These are phyloP conservation scores for Spatholobus suberectus DNA, from an alignment of 306 rosid genomes.

Conservation along the genomic window DNA sequence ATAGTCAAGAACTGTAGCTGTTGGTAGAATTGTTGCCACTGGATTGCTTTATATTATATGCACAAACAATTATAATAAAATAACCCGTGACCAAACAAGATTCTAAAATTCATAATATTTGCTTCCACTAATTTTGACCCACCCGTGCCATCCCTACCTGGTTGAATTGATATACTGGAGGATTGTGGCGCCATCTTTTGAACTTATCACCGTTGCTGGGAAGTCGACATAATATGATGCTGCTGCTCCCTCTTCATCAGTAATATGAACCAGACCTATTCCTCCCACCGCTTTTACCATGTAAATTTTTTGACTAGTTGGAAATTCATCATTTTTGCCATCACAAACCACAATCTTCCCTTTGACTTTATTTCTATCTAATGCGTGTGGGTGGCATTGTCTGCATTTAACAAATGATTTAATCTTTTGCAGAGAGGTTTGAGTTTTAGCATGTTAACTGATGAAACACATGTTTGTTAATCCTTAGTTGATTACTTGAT, in stretches of 20 bases:
- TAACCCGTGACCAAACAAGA: not conserved
- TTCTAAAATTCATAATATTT: not conserved
- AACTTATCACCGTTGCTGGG: conserved; percentile 58
- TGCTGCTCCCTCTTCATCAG: conserved; percentile 35
- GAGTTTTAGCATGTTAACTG: too few relatives aligned
- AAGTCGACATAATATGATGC: conserved; percentile 38
- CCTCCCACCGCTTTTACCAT: conserved; percentile 54
- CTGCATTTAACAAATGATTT: conserved; percentile 43
- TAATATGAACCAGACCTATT: conserved; percentile 58
- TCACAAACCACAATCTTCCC: conserved; percentile 82
- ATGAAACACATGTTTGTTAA: not conserved
- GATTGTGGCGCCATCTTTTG: conserved; percentile 51
- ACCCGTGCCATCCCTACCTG: conserved; percentile 45
- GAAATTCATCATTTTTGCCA: not conserved
- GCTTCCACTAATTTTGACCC: not conserved
- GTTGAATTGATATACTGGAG: conserved; percentile 73
- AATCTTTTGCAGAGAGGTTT: not conserved
- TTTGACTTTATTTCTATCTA: conserved; percentile 54
- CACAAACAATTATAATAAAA: not conserved
- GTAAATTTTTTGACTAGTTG: not conserved
- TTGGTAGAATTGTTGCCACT: conserved; percentile 71
- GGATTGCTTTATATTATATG: conserved; percentile 51
- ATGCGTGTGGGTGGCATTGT: conserved; percentile 47
- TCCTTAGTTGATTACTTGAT: not conserved
- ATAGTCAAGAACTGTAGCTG: conserved; percentile 55